Base-by-base conservation (phyloP, 306 rosid genomes). In the Albizia julibrissin region DNA sequence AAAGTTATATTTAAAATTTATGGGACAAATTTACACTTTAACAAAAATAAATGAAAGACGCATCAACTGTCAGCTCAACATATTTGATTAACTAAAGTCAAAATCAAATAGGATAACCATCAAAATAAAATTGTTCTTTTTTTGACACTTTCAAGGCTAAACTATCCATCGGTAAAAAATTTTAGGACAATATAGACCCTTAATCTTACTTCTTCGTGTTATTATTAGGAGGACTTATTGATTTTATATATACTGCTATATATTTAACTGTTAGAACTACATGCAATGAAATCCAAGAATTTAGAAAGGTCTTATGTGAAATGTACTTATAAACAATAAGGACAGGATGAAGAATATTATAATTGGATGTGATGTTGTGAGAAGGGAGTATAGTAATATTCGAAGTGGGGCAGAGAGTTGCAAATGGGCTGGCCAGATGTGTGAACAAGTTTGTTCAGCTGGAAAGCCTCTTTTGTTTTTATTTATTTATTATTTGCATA, bases 401-500 rank as follows among this genome's bases (percentile, higher is more conserved):
- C 58, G 18, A 72, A 64, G 31, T 31, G 66, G 18, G 52, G 22
- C 22, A 6, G 26, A 6, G 10, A 40, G 40, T 1, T 56, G 49
- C 15, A 9, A 5, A 19, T 42, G 15, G 43, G 77, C 58, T 58
- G 78, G 52, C 43, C 24, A 58, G 29, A 5, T 1, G 31, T 15
- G 21, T 69, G 40, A 65, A 19, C 27, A 46, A 19, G 47, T 67
- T 29, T 33, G 39, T 47, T 79, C 26, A 46, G 67, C 87, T 83
- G 78, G 82, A 83, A 82, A 68, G 27, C 8, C 62, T 54, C 12
- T 44, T 26, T 50, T 39, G 47, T 22, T 72, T 21, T 22, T 69
- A 76, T 80, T 64, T 56, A 47, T 56, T 56, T 61, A 79, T 80
- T 21, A 21, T 19, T n/a, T 56, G 80, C 85, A 71, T 69, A 58